Evolutionary conservation across 768 basidiomycete species (phyloP), one percentile per base, ranked within the genome.

Genomic region (Russula ochroleuca): DNA sequence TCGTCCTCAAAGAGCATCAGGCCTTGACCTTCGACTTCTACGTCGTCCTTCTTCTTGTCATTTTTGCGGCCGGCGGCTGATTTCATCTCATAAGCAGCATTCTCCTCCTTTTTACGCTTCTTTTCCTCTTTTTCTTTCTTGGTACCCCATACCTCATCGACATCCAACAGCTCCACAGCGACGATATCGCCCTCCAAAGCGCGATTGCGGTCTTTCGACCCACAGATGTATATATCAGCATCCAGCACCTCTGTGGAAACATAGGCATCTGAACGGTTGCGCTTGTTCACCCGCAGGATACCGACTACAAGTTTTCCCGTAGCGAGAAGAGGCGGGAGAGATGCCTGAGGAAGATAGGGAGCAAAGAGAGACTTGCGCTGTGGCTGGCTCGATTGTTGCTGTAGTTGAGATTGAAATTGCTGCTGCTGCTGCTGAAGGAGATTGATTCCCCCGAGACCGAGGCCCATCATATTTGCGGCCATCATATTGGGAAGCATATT

Each of bases 101-200:
- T 97, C 78, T 98, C 97, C 78, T 98, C 97, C 83, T 99, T 99
- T 79, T 98, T 98, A 72, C 96, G 83, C 80, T 99, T 98, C 87
- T 99, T 99, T 80, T 98, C 97, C 75, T 98, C 97, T 78, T 99
- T 99, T 79, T 99, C 97, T 78, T 99, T 99, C 82, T 99, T 99
- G 6, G 97, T 97, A 10, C 91, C 89, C 92, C 92, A 92, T 15
- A 97, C 95, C 75, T 98, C 95, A 70, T 98, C 94, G 28, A 98
- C 96, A 70, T 99, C 97, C 60, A 99, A 82, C 50, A 99, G 83
- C 75, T 99, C 97, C 25, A 99, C 92, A 23, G 96, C 97, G 62
- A 99, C 94, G 61, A 98, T 96, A 72, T 99, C 97, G 28, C 97
- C 97, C 74, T 99, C 97, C 41, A 99, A 81, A 45, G 97, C 97